Conservation (phyloP, 805 yeast genomes). For the Kodamaea sagamina region DNA sequence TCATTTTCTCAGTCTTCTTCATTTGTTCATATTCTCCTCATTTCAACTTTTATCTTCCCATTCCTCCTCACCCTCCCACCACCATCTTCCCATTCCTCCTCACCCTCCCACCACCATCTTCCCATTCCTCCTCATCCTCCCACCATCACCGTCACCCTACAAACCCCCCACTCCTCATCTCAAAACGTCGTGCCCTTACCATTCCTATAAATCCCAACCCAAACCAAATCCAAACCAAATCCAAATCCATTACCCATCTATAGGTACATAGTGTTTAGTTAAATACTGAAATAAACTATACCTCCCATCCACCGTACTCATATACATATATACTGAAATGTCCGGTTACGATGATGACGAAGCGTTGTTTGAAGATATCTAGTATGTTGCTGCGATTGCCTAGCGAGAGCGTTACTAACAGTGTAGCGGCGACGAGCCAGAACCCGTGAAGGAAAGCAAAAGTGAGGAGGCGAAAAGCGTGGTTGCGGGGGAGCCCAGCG, state of each 20-base stretch:
- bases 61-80: background rate
- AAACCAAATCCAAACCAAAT: background rate
- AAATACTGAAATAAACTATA: conserved; percentile 9
- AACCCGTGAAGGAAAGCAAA: conserved; percentile 1
- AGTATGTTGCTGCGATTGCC: conserved; percentile 30
- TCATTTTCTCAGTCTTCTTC: too few species aligned
- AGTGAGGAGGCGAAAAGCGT: background rate
- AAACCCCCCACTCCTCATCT: background rate
- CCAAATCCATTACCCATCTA: conserved; percentile 1
- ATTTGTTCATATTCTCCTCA: too few species aligned
- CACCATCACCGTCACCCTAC: background rate
- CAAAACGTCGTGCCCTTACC: conserved; percentile 6
- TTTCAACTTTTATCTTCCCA: too few species aligned
- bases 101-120: background rate
- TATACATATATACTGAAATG: conserved; percentile 8
- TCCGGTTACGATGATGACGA: conserved; percentile 80
- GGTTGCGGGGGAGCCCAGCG: background rate
- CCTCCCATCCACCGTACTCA: conserved; percentile 13
- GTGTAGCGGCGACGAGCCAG: conserved; percentile 16
- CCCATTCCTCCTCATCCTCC: background rate
- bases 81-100: background rate
- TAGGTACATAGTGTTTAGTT: conserved; percentile 12
- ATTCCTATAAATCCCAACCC: background rate
- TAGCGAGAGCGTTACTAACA: conserved; percentile 11
- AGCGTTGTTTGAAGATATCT: conserved; percentile 90